Evolutionary conservation across 495 filamentous ascomycete species (phyloP).

Genomic region (Cercophora newfieldiana): DNA sequence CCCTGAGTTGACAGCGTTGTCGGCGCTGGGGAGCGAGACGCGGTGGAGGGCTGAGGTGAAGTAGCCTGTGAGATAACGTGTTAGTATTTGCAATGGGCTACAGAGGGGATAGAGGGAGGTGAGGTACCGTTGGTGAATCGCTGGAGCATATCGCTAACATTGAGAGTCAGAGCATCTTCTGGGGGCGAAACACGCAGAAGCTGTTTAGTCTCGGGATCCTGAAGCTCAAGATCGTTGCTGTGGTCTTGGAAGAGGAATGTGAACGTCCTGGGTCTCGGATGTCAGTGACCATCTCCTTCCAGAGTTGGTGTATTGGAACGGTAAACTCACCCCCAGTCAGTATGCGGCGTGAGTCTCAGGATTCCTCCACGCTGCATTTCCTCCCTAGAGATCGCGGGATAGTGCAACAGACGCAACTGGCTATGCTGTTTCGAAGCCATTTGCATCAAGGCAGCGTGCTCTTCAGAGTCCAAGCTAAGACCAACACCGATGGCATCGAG

Average conservation of each 20-base stretch:
- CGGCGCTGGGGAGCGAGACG: constrained; percentile 46
- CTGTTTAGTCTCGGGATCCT: constrained; percentile 48
- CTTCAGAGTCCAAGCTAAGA: constrained; percentile 45
- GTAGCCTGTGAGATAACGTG: constrained; percentile 34
- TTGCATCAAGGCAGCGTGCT: constrained; percentile 38
- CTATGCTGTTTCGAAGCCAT: constrained; percentile 50
- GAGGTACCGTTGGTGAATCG: constrained; percentile 57
- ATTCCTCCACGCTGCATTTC: constrained; percentile 43
- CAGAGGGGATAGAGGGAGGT: not conserved
- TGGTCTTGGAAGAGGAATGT: constrained; percentile 53
- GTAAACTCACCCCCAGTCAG: constrained; percentile 42
- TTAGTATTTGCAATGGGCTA: not conserved
- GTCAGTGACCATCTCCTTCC: not conserved
- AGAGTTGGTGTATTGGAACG: not conserved
- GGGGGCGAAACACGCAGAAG: constrained; percentile 53
- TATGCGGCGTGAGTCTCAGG: constrained; percentile 52
- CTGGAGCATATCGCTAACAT: constrained; percentile 59
- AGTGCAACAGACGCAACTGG: constrained; percentile 65
- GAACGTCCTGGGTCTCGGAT: constrained; percentile 32
- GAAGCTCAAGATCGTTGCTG: constrained; percentile 52
- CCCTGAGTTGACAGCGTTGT: constrained; percentile 44
- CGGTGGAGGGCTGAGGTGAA: constrained; percentile 55
- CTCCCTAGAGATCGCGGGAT: constrained; percentile 55
- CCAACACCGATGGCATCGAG: constrained; percentile 51
- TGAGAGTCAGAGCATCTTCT: constrained; percentile 55